Evolutionary conservation across 768 basidiomycete species (phyloP).

Genomic region (Leucocoprinus leucothites): DNA sequence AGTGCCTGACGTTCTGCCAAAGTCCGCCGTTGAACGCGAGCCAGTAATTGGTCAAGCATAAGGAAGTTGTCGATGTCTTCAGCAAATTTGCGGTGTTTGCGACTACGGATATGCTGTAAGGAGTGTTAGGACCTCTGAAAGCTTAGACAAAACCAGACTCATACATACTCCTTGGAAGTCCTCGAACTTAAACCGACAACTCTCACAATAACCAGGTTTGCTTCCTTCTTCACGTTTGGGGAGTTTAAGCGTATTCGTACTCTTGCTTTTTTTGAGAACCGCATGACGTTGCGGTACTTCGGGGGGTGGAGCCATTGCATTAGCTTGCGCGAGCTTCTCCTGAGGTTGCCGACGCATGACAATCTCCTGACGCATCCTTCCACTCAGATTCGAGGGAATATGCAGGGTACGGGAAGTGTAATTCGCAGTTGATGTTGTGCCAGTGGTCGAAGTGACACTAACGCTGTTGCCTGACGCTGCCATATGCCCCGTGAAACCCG

Average conservation of each 20-base stretch:
- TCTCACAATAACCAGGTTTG: constrained; percentile 97
- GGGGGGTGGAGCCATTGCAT: constrained; percentile 66
- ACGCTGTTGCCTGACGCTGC: constrained; percentile 97
- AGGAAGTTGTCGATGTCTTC: constrained; percentile 71
- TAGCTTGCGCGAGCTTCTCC: constrained; percentile 39
- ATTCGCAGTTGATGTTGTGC: constrained; percentile 72
- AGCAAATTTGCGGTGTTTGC: constrained; percentile 83
- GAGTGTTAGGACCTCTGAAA: constrained; percentile 4
- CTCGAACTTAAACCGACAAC: constrained; percentile 86
- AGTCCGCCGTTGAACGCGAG: constrained; percentile 50
- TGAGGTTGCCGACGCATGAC: constrained; percentile 44
- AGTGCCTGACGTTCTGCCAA: constrained; percentile 27
- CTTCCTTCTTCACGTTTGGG: constrained; percentile 80
- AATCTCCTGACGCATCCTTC: constrained; percentile 61
- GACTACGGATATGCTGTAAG: constrained; percentile 65
- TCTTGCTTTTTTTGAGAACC: constrained; percentile 69
- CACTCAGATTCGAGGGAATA: constrained; percentile 51
- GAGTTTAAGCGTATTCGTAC: constrained; percentile 73
- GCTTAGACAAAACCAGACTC: constrained; percentile 5
- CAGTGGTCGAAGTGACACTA: constrained; percentile 85
- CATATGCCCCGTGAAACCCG: constrained; percentile 56
- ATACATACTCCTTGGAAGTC: constrained; percentile 76
- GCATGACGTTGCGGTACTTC: constrained; percentile 51
- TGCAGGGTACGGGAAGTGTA: constrained; percentile 41
- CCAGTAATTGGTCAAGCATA: constrained; percentile 73